Base-by-base conservation (phyloP, 176 grass and related monocot genomes). In the Saccharum officinarum region DNA sequence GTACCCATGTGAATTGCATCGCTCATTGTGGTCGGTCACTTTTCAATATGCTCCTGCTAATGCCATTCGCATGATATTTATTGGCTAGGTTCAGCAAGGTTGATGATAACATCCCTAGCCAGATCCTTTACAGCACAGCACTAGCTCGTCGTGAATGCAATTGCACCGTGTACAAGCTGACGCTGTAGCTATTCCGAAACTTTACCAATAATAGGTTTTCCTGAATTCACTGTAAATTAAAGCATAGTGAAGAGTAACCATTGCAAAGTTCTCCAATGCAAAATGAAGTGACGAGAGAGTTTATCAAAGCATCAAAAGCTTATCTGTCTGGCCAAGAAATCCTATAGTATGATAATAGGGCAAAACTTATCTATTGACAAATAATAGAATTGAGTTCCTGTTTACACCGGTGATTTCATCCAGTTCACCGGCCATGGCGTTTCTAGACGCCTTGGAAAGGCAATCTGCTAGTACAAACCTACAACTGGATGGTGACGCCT, bases 401-500 rank as follows among this genome's bases (percentile, higher is more conserved):
- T 66, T 44, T 79, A 10, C 11, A n/a, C 44, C 50, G 12, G 7
- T 73, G 13, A 8, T 36, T 45, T 26, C 8, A 25, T 79, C 38
- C 28, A 79, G 30, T 71, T 64, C 11, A 25, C 59, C 52, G 52
- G 18, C 54, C 3, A 63, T 63, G n/a, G n/a, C 4, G 55, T 59
- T n/a, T 59, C 2, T 59, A 0, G 55, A 59, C 55, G 55, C 20
- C 55, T n/a, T 59, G 55, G 20, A 59, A 59, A 25, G 3, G n/a
- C 13, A 55, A 0, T 69, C 18, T 69, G 67, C 40, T 72, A 45
- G 2, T 45, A 47, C n/a, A 62, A 12, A 26, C 59, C 82, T 93
- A 93, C 71, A 94, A 55, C 71, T 94, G 86, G 77, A 94, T 89
- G 7, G 92, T 87, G 80, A 92, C 34, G 23, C 92, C 92, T 31